Base-by-base conservation (phyloP, 257 asterid species). In the Ligustrum vulgare region DNA sequence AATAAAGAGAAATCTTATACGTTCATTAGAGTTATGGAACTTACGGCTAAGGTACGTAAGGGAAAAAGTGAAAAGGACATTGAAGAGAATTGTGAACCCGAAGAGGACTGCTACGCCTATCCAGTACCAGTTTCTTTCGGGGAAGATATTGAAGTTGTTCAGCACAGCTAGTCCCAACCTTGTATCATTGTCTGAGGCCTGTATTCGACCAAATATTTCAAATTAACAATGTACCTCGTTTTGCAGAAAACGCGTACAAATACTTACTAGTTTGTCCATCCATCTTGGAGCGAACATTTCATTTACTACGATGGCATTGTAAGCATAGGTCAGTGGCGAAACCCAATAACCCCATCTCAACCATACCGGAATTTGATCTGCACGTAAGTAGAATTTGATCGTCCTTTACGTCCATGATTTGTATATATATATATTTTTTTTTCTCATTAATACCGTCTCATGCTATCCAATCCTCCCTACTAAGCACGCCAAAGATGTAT, bases 271-370 rank as follows among this genome's bases (percentile, higher is more conserved):
- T 89, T 80, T 84, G 83, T 87, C 82, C 93, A 90, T 88, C 97
- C 97, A 89, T 83, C 93, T 79, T 11, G 87, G 78, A 65, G 89
- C 86, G 68, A 84, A 80, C 90, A 91, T 87, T 79, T 91, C 95
- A 28, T 91, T 91, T 10, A 89, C 87, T 36, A 80, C 86, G 11
- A 89, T 78, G 66, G 94, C 86, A 20, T 89, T 87, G 82, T 83
- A 89, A 5, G 85, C 89, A 22, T 89, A 89, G 77, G 75, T 79
- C 75, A 91, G 69, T 13, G 97, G 97, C 33, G 93, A 91, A 23
- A 85, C 34, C 95, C 97, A 91, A 49, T 72, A 85, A 9, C 78
- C 97, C 95, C 97, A 91, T 11, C 89, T 76, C 91, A 91, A 91
- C 97, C 97, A 91, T 67, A 71, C 87, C 0, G 97, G 97, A 41